phyloP scores from a whole-genome alignment of 768 basidiomycete genomes.

The Astraeus odoratus region DNA sequence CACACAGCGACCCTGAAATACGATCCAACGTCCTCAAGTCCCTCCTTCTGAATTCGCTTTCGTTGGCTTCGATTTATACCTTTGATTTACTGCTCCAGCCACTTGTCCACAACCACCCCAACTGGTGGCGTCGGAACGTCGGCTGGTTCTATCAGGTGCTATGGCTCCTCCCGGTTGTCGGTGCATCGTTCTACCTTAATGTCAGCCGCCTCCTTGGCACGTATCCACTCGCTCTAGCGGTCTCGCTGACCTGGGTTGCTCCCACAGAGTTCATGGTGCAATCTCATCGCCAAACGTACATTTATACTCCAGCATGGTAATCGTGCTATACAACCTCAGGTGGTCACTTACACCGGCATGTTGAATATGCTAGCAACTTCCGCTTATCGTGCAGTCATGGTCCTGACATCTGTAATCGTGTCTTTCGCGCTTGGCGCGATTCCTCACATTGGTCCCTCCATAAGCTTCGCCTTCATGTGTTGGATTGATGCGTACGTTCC shows the following conservation, averaged over 20 bases:
- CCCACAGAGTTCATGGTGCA: conserved; percentile 69
- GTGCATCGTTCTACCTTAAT: conserved; percentile 73
- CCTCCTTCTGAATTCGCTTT: conserved; percentile 62
- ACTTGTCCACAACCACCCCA: conserved; percentile 52
- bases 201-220: conserved; percentile 49
- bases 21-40: conserved; percentile 72
- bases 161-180: conserved; percentile 76
- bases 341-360: conserved; percentile 61
- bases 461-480: conserved; percentile 69
- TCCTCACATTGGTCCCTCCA: conserved; percentile 55
- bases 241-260: conserved; percentile 3
- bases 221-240: conserved; percentile 2
- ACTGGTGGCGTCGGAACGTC: conserved; percentile 65
- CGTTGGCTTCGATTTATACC: conserved; percentile 65
- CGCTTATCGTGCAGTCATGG: conserved; percentile 78
- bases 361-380: conserved; percentile 72
- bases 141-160: conserved; percentile 71
- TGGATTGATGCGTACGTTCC: conserved; percentile 80
- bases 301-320: conserved; percentile 67
- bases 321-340: conserved; percentile 43
- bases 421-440: conserved; percentile 58
- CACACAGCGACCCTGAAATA: conserved; percentile 64
- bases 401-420: conserved; percentile 65
- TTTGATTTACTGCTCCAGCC: conserved; percentile 70
- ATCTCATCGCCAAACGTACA: conserved; percentile 65